phyloP scores from a whole-genome alignment of 2,329 filamentous ascomycete species.

The Boeremia lycopersici region DNA sequence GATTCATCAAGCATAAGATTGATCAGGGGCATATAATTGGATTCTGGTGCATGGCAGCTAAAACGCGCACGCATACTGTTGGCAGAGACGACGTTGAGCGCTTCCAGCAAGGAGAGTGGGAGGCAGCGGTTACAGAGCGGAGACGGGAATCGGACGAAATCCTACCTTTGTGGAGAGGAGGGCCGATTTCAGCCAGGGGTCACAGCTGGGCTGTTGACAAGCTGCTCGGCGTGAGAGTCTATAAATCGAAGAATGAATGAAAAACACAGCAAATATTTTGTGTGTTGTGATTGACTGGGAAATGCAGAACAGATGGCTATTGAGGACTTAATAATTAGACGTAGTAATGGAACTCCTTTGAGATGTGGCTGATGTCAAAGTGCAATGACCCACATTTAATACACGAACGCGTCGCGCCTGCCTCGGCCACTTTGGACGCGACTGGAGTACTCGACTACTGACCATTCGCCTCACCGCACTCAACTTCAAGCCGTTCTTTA shows the following conservation, averaged over 20 bases:
- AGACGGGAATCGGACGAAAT: slow-evolving; percentile 22
- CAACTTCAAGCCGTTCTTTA: background rate
- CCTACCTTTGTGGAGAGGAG: slow-evolving; percentile 31
- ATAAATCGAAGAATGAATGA: slow-evolving; percentile 21
- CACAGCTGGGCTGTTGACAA: slow-evolving; percentile 31
- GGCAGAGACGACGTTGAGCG: slow-evolving; percentile 27
- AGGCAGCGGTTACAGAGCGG: slow-evolving; percentile 18
- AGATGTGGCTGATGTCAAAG: background rate
- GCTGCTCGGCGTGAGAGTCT: slow-evolving; percentile 26
- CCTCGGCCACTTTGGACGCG: slow-evolving; percentile 8
- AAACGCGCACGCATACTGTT: slow-evolving; percentile 23
- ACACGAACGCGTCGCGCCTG: slow-evolving; percentile 12
- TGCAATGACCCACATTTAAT: background rate
- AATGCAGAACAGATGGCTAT: background rate
- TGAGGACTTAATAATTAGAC: background rate
- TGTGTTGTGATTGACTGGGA: too few relatives aligned
- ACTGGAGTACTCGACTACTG: background rate
- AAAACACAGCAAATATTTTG: too few relatives aligned
- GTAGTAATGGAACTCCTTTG: background rate
- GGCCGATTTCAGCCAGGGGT: slow-evolving; percentile 25
- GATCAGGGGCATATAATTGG: slow-evolving; percentile 29
- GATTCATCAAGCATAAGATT: slow-evolving; percentile 23
- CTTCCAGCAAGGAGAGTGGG: slow-evolving; percentile 33
- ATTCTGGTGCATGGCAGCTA: slow-evolving; percentile 31
- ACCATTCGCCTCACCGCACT: slow-evolving; percentile 1